Evolutionary conservation across 805 yeast species (phyloP).

Genomic region (Ogataea degrootiae): DNA sequence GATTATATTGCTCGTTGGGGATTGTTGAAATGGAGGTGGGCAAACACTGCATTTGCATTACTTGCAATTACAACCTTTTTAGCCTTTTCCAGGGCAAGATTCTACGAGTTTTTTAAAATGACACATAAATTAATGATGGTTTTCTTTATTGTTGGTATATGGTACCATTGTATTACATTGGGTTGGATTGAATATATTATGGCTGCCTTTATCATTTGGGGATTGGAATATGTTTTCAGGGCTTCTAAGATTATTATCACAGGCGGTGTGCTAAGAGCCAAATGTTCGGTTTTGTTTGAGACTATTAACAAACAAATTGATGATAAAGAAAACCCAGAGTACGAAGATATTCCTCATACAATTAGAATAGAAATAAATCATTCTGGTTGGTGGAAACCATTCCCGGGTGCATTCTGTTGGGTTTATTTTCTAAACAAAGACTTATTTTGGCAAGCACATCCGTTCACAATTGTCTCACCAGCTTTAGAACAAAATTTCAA

Average conservation of each 20-base stretch:
- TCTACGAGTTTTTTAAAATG: slow-evolving; percentile 43
- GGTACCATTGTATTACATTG: slow-evolving; percentile 43
- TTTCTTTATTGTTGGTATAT: slow-evolving; percentile 39
- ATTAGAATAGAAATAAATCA: slow-evolving; percentile 45
- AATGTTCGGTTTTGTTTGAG: slow-evolving; percentile 31
- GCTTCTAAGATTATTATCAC: slow-evolving; percentile 48
- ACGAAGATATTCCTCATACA: slow-evolving; percentile 29
- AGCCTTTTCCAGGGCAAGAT: slow-evolving; percentile 31
- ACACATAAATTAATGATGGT: slow-evolving; percentile 39
- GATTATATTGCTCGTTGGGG: slow-evolving; percentile 35
- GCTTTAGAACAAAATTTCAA: slow-evolving; percentile 39
- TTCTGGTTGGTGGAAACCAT: slow-evolving; percentile 50
- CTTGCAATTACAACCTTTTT: slow-evolving; percentile 24
- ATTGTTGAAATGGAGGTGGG: slow-evolving; percentile 39
- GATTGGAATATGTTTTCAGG: slow-evolving; percentile 57
- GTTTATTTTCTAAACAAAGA: slow-evolving; percentile 42
- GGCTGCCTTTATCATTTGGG: slow-evolving; percentile 64
- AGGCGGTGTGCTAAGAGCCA: slow-evolving; percentile 55
- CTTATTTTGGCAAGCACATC: slow-evolving; percentile 64
- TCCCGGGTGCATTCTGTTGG: slow-evolving; percentile 62
- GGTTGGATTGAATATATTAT: slow-evolving; percentile 50
- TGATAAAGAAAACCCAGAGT: neutral
- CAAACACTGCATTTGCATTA: slow-evolving; percentile 33
- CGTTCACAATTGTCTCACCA: slow-evolving; percentile 51
- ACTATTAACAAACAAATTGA: slow-evolving; percentile 3